Evolutionary conservation across 2,329 filamentous ascomycete species (phyloP), one percentile per base, ranked within the genome.

Genomic region (Bipolaris victoriae): DNA sequence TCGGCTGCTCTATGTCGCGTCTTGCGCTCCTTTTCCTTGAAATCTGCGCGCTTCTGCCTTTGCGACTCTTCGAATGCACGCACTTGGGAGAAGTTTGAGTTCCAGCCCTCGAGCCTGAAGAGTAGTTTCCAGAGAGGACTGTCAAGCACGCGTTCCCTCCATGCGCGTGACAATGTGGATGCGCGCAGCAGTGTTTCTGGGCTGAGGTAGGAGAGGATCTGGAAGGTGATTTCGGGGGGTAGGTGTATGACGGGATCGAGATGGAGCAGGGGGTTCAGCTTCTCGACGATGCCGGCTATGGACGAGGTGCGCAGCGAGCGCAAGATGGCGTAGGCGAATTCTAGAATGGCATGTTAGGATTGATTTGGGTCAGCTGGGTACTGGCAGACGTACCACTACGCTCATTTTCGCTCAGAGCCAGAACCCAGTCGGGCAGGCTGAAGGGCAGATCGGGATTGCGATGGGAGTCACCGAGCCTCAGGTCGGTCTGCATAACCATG

Each of bases 171-270:
- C 15, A 92, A 87, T 43, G 86, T 84, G 0, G 92, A 91, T 2
- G 93, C 90, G 48, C 86, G 87, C 55, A 98, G 83, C 37, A 99
- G 82, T 0, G 92, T 95, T 26, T 87, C 76, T 0, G 92, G 90
- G 52, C 93, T 90, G 48, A 99, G 87, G 71, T 92, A 95, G 15
- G 90, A 88, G 41, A 99, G 88, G 43, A 98, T 89, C 70, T 96
- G 90, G 43, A 95, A 88, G 59, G 92, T 96, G 68, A 99, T 90
- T 75, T 99, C 95, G 24, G 91, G 87, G 0, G 95, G 95, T 0
- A 99, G 85, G 68, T 91, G 88, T 62, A 86, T 82, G 40, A 97
- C 87, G 52, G 97, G 97, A 77, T 99, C 91, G 78, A 97, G 94
- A 76, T 97, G 93, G 2, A 98, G 87, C 50, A 93, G 84, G 3